Conservation (phyloP, 257 asterid genomes). For the Salvia splendens region DNA sequence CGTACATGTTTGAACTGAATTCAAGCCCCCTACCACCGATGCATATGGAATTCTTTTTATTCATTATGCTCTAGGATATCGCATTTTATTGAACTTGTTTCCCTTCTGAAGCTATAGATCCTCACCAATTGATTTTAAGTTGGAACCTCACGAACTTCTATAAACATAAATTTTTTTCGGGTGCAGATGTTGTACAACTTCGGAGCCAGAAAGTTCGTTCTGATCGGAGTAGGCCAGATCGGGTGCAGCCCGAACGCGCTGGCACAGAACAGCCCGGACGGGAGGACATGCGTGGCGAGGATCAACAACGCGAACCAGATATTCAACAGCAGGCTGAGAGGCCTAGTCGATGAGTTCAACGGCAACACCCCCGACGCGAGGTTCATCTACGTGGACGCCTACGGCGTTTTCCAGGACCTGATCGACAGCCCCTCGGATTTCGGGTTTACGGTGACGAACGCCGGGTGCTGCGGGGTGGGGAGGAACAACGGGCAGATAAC, state of each 20-base stretch:
- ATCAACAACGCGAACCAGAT: conserved; percentile 70
- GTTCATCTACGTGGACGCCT: conserved; percentile 72
- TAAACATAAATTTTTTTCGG: too few relatives aligned
- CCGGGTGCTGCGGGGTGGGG: conserved; percentile 95
- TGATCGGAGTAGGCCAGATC: conserved; percentile 82
- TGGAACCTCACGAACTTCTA: too few relatives aligned
- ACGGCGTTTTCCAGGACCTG: conserved; percentile 81
- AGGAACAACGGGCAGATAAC: conserved; percentile 93
- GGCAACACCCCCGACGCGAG: conserved; percentile 56
- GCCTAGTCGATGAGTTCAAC: conserved; percentile 71
- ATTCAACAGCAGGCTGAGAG: conserved; percentile 61
- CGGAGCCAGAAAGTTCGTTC: conserved; percentile 76
- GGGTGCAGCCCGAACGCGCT: conserved; percentile 95
- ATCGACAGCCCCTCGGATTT: conserved; percentile 60
- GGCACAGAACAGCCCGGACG: conserved; percentile 93
- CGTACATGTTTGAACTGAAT: too few relatives aligned
- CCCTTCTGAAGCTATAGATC: too few relatives aligned
- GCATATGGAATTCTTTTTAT: too few relatives aligned
- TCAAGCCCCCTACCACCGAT: too few relatives aligned
- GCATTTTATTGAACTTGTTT: too few relatives aligned
- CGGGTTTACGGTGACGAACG: conserved; percentile 78
- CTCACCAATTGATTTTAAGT: too few relatives aligned
- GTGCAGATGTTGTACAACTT: conserved; percentile 52
- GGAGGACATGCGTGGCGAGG: conserved; percentile 64
- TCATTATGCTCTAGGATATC: too few relatives aligned